phyloP scores from a whole-genome alignment of 1,284 basidiomycete species.

The Cerrena zonata region DNA sequence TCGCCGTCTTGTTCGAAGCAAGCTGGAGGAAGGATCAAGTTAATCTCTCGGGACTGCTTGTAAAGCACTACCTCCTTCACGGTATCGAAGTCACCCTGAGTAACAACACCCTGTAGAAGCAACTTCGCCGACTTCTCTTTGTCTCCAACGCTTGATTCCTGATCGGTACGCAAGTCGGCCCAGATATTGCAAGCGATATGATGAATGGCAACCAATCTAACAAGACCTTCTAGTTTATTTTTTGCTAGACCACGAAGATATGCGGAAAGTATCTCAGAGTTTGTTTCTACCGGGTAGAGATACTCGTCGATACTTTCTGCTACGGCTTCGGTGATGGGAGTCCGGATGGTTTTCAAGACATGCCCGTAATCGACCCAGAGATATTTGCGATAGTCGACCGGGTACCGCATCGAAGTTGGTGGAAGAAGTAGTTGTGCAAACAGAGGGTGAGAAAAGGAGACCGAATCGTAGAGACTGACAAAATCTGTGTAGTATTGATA shows the following conservation, averaged over 20 bases:
- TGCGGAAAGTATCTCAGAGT: constrained; percentile 60
- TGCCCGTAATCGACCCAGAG: constrained; percentile 79
- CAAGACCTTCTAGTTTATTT: constrained; percentile 49
- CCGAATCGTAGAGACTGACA: constrained; percentile 80
- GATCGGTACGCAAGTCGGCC: constrained; percentile 44
- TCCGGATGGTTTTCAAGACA: constrained; percentile 52
- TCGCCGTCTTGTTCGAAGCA: constrained; percentile 33
- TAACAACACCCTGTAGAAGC: constrained; percentile 42
- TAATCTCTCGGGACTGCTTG: constrained; percentile 30
- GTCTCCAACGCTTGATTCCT: constrained; percentile 1
- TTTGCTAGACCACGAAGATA: constrained; percentile 51
- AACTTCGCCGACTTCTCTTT: constrained; percentile 46
- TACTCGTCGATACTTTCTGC: constrained; percentile 51
- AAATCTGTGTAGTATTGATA: constrained; percentile 94
- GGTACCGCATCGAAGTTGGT: constrained; percentile 71
- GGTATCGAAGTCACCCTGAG: constrained; percentile 41
- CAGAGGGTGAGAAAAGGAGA: constrained; percentile 78
- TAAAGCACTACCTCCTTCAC: constrained; percentile 54
- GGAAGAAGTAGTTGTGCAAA: constrained; percentile 79
- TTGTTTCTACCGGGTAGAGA: constrained; percentile 67
- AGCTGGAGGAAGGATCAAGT: constrained; percentile 31
- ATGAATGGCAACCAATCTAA: constrained; percentile 70
- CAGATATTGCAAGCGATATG: constrained; percentile 77
- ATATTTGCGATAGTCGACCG: constrained; percentile 78
- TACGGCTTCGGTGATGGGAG: constrained; percentile 41